Percentiles rank a stretch among this genome's conserved stretches.
Conservation (phyloP, 2,329 filamentous ascomycete species). For the Plenodomus tracheiphilus region DNA sequence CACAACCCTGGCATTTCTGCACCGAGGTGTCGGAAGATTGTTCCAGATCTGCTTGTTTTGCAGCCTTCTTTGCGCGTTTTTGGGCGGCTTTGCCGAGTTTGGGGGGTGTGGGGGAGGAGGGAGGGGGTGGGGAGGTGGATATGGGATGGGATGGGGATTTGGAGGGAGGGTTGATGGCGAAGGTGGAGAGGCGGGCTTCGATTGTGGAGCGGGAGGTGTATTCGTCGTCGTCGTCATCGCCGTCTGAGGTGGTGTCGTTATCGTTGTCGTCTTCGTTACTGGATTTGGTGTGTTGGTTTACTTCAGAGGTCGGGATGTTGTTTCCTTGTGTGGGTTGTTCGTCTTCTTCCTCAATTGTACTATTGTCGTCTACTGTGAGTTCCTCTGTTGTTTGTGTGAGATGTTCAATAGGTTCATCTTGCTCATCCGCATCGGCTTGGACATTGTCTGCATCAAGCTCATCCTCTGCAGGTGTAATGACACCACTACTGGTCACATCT, state of each 20-base stretch:
- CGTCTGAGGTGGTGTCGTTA: conserved; percentile 13
- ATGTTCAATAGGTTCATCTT: conserved; percentile 40
- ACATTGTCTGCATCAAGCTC: conserved; percentile 22
- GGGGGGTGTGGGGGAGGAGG: conserved; percentile 15
- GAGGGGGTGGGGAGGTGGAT: background rate
- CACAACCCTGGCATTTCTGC: conserved; percentile 77
- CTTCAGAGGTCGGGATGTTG: background rate
- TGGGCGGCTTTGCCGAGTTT: conserved; percentile 55
- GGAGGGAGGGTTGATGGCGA: conserved; percentile 13
- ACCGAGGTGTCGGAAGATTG: conserved; percentile 40
- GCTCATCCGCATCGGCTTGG: conserved; percentile 34
- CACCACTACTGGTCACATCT: conserved; percentile 38
- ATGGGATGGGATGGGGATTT: background rate
- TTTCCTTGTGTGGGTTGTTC: conserved; percentile 19
- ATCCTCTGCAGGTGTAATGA: conserved; percentile 37
- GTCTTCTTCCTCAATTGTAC: conserved; percentile 11
- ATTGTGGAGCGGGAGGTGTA: conserved; percentile 44
- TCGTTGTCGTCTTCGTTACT: background rate
- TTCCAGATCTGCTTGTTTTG: conserved; percentile 42
- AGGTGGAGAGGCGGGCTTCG: conserved; percentile 36
- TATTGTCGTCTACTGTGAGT: conserved; percentile 15
- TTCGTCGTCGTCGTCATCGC: conserved; percentile 39
- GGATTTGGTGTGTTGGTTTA: background rate
- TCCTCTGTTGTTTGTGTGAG: conserved; percentile 18
- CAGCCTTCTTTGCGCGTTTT: conserved; percentile 52